These are phyloP conservation scores for Apiotrichum siamense DNA, from an alignment of 1,284 basidiomycete genomes.

Conservation along the genomic window DNA sequence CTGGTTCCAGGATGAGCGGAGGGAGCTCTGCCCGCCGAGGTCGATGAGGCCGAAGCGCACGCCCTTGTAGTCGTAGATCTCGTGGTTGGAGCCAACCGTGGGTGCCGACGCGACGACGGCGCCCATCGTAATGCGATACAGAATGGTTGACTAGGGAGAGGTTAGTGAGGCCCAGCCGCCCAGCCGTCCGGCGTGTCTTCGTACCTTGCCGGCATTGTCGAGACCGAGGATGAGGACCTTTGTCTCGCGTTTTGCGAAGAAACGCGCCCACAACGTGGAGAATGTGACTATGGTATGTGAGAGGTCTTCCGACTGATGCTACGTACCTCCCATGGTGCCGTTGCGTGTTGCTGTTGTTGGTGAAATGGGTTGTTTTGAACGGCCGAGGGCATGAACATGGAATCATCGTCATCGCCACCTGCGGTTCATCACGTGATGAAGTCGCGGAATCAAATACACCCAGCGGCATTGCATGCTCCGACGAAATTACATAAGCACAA, in stretches of 20 bases:
- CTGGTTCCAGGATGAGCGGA: constrained; percentile 47
- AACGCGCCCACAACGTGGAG: constrained; percentile 47
- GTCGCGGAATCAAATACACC: no score
- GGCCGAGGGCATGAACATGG: background rate
- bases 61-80: constrained; percentile 51
- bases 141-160: constrained; percentile 47
- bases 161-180: background rate
- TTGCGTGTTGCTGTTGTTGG: background rate
- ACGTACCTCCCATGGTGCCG: constrained; percentile 28
- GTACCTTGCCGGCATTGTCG: constrained; percentile 51
- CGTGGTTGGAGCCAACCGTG: constrained; percentile 50
- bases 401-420: no score
- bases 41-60: constrained; percentile 51
- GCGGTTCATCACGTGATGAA: no score
- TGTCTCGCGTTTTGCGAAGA: constrained; percentile 50
- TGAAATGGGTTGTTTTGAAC: background rate
- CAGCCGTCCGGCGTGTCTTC: no score
- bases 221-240: constrained; percentile 50
- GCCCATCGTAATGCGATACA: constrained; percentile 53
- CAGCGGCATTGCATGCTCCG: no score
- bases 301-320: background rate
- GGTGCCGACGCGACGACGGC: constrained; percentile 52
- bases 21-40: constrained; percentile 50
- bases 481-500: no score
- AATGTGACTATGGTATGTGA: constrained; percentile 36